Conservation (phyloP, 768 basidiomycete genomes). For the Rossbeevera mucosa region DNA sequence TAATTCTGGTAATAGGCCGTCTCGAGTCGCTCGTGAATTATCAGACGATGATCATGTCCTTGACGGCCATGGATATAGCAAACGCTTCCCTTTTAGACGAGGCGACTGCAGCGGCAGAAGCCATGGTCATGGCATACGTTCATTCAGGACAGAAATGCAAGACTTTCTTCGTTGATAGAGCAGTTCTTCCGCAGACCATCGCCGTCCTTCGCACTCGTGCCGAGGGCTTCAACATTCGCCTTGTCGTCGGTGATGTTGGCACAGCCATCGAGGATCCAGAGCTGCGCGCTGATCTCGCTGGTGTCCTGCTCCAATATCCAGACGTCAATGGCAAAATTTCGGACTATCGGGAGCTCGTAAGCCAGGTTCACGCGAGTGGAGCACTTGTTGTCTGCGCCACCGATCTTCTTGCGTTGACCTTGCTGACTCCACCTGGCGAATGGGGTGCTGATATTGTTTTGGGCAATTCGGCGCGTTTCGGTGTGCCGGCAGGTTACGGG, state of each 20-base stretch:
- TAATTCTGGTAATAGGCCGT: slow-evolving; percentile 55
- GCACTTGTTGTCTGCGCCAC: slow-evolving; percentile 87
- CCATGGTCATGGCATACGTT: slow-evolving; percentile 91
- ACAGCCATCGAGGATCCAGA: slow-evolving; percentile 47
- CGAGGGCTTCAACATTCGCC: slow-evolving; percentile 86
- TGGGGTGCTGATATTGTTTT: slow-evolving; percentile 97
- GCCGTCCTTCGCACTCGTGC: slow-evolving; percentile 88
- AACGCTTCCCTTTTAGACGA: slow-evolving; percentile 96
- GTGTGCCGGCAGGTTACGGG: slow-evolving; percentile 95
- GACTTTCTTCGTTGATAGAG: slow-evolving; percentile 80
- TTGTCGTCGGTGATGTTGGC: slow-evolving; percentile 64
- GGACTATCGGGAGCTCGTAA: slow-evolving; percentile 64
- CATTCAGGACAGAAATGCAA: slow-evolving; percentile 64
- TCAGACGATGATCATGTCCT: slow-evolving; percentile 92
- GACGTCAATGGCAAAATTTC: slow-evolving; percentile 81
- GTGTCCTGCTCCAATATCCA: slow-evolving; percentile 91
- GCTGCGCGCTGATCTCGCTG: slow-evolving; percentile 64
- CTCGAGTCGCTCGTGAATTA: slow-evolving; percentile 95
- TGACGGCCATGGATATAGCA: slow-evolving; percentile 92
- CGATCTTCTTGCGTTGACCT: slow-evolving; percentile 87
- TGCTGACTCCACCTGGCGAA: slow-evolving; percentile 94
- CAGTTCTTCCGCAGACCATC: slow-evolving; percentile 84
- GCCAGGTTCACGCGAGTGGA: slow-evolving; percentile 64
- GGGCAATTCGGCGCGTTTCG: slow-evolving; percentile 94
- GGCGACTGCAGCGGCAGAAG: slow-evolving; percentile 91